Conservation (phyloP, 495 filamentous ascomycete genomes). For the Neurospora hispaniola region DNA sequence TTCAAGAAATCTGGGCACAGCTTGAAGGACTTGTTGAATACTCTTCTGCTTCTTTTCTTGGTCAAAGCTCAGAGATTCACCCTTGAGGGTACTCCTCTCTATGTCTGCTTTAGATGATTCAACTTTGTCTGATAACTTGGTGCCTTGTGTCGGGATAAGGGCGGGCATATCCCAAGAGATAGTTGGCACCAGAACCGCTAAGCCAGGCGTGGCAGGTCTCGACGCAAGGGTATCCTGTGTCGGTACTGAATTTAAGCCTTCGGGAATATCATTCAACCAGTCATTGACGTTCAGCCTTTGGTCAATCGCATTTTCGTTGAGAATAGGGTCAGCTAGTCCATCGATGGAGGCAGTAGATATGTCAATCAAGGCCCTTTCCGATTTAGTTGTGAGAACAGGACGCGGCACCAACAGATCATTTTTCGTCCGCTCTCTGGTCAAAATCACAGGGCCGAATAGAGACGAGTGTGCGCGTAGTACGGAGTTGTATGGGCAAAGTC, state of each 20-base stretch:
- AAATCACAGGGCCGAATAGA: conserved; percentile 4
- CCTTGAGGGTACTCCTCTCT: background rate
- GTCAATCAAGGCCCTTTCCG: background rate
- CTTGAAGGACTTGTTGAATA: background rate
- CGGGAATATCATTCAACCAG: background rate
- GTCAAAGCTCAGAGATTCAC: conserved; percentile 1
- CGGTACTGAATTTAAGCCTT: background rate
- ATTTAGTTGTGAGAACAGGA: background rate
- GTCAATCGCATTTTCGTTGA: background rate
- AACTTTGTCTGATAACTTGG: conserved; percentile 3
- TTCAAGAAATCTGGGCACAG: conserved; percentile 5
- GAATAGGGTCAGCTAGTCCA: background rate
- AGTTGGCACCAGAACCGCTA: background rate
- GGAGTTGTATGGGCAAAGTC: conserved; percentile 10
- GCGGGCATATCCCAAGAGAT: conserved; percentile 6
- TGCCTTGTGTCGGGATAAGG: conserved; percentile 4
- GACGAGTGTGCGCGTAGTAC: background rate
- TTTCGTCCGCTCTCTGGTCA: background rate
- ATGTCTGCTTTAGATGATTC: background rate
- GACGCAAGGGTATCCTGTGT: background rate
- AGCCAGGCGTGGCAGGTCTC: background rate
- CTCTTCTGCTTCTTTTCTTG: background rate
- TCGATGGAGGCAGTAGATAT: background rate
- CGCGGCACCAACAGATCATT: background rate
- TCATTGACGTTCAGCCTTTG: background rate